Evolutionary conservation across 352 stramenopile genomes (phyloP), one percentile per base, ranked within the genome.

Genomic region (Phytophthora ramorum): DNA sequence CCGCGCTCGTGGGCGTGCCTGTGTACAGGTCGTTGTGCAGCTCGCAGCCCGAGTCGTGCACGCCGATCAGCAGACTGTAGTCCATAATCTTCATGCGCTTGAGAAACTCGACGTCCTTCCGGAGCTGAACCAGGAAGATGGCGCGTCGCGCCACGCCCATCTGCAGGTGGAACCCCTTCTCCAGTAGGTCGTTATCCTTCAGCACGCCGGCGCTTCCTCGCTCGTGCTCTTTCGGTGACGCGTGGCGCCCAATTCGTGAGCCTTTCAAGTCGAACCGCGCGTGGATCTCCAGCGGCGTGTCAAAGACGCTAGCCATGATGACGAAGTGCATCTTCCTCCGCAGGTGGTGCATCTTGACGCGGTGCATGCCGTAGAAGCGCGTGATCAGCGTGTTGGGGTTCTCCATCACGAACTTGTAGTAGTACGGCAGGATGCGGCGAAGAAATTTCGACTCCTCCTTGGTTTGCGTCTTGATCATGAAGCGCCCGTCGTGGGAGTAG

Each of bases 401-500:
- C 64, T 98, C 83, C 67, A 93, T 92, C 34, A 98, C 96, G 67
- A 99, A 97, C 61, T 97, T 93, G 84, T 99, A 99, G 73, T 99
- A 99, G 62, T 99, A 90, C 6, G 97, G 96, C 30, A 99, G 66
- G 66, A 99, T 98, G 58, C 97, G 87, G 7, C 96, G 87, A 52
- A 99, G 85, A 66, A 99, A 99, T 76, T 99, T 99, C 52, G 89
- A 98, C 83, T 99, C 98, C n/a, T 96, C 93, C 72, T 99, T 98
- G 6, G 95, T 99, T 83, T 98, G 97, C 13, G 97, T 99, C 83
- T 99, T 99, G 79, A 99, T 99, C 92, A 99, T 99, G 75, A 98
- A 99, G 34, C 80, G 71, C 1, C 86, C 84, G 79, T 99, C 97
- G 75, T 98, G 93, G 8, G 96, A 99, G 68, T 99, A 99, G 75